Base-by-base conservation (phyloP, 1,284 basidiomycete genomes). In the Takashimella tepidaria region DNA sequence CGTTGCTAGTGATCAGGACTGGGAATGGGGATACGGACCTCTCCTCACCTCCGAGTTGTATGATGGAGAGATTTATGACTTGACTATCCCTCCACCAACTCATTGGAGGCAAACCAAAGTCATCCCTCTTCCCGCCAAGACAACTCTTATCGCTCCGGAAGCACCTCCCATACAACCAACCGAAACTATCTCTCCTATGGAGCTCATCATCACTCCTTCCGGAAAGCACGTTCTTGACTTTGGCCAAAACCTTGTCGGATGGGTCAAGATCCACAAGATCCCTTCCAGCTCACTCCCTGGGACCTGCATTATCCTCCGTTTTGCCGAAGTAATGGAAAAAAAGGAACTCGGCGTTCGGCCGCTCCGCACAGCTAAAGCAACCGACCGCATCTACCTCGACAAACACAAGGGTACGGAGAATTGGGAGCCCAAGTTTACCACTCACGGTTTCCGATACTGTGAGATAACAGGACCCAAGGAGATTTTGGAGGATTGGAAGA, bases 211-310 rank as follows among this genome's bases (percentile, higher is more conserved):
- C 8, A 67, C 69, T 0, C 57, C 60, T 5, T 53, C 54, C 16
- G 70, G 68, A 12, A 64, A 67, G 50, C 63, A 21, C 25, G 47
- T 70, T 4, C 25, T 72, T 25, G 69, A 70, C 50, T 70, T 72
- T 54, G 70, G 70, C 1, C 67, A 69, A 46, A 72, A 72, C 50
- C 50, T 72, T 12, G 70, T 66, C 1, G 70, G 70, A 5, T 66
- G 60, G 59, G 23, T 70, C 3, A 41, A 60, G 27, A 54, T 66
- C 25, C 45, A 64, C 4, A 41, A 44, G 54, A 51, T 2, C 27
- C 41, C 12, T 43, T 48, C 10, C 19, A 44, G 1, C 20, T 55
- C 6, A 23, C n/a, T 3, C 24, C 47, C 20, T 1, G 61, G 60
- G 16, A 41, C 44, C 1, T 41, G 54, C 31, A 24, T 67, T 21